phyloP scores from a whole-genome alignment of 129 eudicot genomes.

The Chrysanthemum seticuspe region DNA sequence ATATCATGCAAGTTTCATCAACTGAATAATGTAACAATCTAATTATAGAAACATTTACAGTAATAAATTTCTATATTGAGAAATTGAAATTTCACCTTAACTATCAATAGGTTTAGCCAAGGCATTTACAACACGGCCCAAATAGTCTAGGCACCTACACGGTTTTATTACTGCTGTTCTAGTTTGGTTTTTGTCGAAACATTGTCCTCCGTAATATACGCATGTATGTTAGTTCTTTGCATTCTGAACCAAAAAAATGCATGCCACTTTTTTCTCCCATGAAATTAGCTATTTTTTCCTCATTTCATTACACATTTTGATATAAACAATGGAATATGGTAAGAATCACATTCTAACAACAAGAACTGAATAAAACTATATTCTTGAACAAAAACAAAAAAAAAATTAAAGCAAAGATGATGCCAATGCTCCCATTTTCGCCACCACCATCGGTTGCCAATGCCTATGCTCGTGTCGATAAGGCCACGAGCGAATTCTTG shows the following conservation, averaged over 20 bases:
- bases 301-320: constrained; percentile 17
- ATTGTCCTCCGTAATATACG: no score
- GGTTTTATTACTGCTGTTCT: no score
- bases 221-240: no score
- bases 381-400: not conserved
- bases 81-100: not conserved
- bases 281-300: constrained; percentile 18
- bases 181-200: no score
- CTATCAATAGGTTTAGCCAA: not conserved
- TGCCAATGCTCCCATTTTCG: constrained; percentile 37
- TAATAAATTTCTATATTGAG: not conserved
- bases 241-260: no score
- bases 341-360: constrained; percentile 11
- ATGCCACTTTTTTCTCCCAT: constrained; percentile 13
- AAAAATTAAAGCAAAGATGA: constrained; percentile 27
- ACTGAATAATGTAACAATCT: no score
- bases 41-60: no score
- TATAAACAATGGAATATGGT: constrained; percentile 16
- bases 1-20: no score
- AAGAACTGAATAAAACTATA: not conserved
- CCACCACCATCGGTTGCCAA: constrained; percentile 52
- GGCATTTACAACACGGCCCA: not conserved
- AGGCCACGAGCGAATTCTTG: constrained; percentile 93
- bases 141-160: no score
- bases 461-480: constrained; percentile 74